phyloP scores from a whole-genome alignment of 1,284 basidiomycete species.

The Pseudozyma pruni region DNA sequence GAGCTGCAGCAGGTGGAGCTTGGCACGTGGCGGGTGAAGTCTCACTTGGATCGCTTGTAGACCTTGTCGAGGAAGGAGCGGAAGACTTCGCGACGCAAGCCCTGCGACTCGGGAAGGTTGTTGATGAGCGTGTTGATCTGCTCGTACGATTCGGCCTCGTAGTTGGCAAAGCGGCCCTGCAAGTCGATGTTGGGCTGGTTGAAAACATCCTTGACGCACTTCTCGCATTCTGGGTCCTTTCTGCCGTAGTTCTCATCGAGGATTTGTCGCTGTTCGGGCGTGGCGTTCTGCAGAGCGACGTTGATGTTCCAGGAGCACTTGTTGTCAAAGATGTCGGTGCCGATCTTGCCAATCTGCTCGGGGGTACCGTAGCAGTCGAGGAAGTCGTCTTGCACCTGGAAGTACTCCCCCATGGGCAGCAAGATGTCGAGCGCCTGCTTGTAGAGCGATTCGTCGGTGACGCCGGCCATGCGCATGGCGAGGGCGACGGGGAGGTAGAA shows the following conservation, averaged over 20 bases:
- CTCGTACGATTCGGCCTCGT: slow-evolving; percentile 81
- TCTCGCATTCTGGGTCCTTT: slow-evolving; percentile 77
- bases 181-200: slow-evolving; percentile 77
- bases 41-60: slow-evolving; percentile 74
- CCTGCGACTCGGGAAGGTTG: slow-evolving; percentile 54
- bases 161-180: slow-evolving; percentile 75
- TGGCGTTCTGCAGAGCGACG: slow-evolving; percentile 79
- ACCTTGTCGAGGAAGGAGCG: slow-evolving; percentile 87
- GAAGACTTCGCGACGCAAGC: slow-evolving; percentile 83
- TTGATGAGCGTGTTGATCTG: slow-evolving; percentile 64
- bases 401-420: slow-evolving; percentile 94
- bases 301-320: slow-evolving; percentile 99
- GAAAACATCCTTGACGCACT: slow-evolving; percentile 81
- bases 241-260: slow-evolving; percentile 84
- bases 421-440: slow-evolving; percentile 84
- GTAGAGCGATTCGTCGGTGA: slow-evolving; percentile 80
- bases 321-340: slow-evolving; percentile 98
- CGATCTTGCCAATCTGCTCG: slow-evolving; percentile 94
- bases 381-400: slow-evolving; percentile 98
- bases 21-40: no score
- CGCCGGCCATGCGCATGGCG: slow-evolving; percentile 81
- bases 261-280: slow-evolving; percentile 73
- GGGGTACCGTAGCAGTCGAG: slow-evolving; percentile 91
- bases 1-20: background rate
- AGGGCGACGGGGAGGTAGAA: slow-evolving; percentile 98